These are phyloP conservation scores for Garcia nutans DNA, from an alignment of 345 rosid species.

Conservation along the genomic window DNA sequence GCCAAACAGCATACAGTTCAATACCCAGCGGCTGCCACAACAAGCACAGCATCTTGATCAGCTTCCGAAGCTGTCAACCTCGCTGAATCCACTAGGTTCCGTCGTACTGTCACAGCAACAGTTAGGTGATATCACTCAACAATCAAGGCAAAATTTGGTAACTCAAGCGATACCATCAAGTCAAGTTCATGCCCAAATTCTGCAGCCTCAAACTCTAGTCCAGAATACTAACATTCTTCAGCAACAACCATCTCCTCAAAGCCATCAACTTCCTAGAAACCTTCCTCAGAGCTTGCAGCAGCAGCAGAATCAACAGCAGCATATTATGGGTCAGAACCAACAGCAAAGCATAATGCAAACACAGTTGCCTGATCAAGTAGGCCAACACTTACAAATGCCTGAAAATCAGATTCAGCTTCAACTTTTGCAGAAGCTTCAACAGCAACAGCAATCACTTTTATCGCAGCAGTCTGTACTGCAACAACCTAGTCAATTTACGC, in stretches of 20 bases:
- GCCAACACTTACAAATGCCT: slow-evolving; percentile 45
- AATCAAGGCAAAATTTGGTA: slow-evolving; percentile 45
- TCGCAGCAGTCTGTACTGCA: slow-evolving; percentile 47
- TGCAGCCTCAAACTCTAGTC: slow-evolving; percentile 47
- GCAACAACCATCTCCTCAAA: slow-evolving; percentile 46
- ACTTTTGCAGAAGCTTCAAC: slow-evolving; percentile 74
- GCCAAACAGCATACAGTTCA: slow-evolving; percentile 42
- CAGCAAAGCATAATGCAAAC: slow-evolving; percentile 41
- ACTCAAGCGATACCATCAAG: slow-evolving; percentile 38
- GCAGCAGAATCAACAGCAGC: slow-evolving; percentile 44
- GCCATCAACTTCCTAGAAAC: slow-evolving; percentile 43
- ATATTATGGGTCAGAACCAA: slow-evolving; percentile 42
- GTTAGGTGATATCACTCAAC: slow-evolving; percentile 45
- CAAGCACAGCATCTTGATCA: slow-evolving; percentile 53
- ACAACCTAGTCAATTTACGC: slow-evolving; percentile 42
- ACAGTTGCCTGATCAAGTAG: slow-evolving; percentile 46
- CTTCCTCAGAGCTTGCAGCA: slow-evolving; percentile 56
- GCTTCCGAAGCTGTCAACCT: slow-evolving; percentile 42
- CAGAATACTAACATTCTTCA: slow-evolving; percentile 41
- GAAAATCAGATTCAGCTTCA: slow-evolving; percentile 63
- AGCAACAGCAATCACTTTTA: slow-evolving; percentile 52
- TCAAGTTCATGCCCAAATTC: slow-evolving; percentile 49
- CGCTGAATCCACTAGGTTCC: slow-evolving; percentile 33
- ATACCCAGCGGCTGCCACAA: slow-evolving; percentile 43
- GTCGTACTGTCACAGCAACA: slow-evolving; percentile 40